phyloP scores from a whole-genome alignment of 441 rosid genomes.

The Theobroma grandiflorum region DNA sequence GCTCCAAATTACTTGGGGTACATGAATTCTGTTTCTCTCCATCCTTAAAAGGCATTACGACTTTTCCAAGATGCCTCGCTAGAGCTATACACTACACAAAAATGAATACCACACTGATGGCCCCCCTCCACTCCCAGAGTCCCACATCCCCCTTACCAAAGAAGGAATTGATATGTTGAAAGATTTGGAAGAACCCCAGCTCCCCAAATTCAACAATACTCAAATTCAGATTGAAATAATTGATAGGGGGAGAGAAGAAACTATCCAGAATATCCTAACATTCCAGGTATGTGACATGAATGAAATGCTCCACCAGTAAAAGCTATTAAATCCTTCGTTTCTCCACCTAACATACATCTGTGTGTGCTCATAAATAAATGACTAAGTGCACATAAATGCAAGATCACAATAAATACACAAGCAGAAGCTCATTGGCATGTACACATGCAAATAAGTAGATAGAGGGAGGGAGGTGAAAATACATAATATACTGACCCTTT shows the following conservation, averaged over 20 bases:
- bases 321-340: neutral
- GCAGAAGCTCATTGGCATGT: conserved; percentile 4
- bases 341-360: neutral
- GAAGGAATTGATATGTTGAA: neutral
- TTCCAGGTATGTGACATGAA: neutral
- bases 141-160: neutral
- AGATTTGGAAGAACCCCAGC: conserved; percentile 7
- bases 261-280: neutral
- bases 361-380: neutral
- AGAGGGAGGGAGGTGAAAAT: neutral
- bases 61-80: neutral
- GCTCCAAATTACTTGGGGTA: no score
- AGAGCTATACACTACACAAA: neutral
- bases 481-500: conserved; percentile 55
- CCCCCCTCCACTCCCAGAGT: neutral
- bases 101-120: neutral
- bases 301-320: neutral
- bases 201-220: neutral
- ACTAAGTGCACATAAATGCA: neutral
- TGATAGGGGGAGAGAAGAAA: neutral
- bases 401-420: neutral
- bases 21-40: no score
- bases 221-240: conserved; percentile 12
- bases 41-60: no score
- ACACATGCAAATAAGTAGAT: neutral